Base-by-base conservation (phyloP, 139 green algal species). In the Chlamydomonas sphaeroides region DNA sequence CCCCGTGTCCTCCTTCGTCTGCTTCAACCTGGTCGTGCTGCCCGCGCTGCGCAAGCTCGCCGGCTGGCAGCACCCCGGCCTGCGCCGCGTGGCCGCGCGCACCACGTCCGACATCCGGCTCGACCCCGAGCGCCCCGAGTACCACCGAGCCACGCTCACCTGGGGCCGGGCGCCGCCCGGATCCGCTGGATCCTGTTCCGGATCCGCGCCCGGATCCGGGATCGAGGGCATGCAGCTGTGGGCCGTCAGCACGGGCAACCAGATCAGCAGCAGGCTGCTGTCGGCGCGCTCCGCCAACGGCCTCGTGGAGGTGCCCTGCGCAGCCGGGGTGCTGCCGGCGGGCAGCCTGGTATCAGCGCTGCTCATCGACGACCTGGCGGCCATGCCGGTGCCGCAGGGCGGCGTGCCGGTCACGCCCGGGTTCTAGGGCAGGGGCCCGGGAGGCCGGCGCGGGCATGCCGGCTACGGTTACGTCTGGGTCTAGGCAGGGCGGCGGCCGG, bases 111-210 rank as follows among this genome's bases (percentile, higher is more conserved):
- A 83, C 33, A 79, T 98, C n/a, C 93, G 89, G 77, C 87, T 98
- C 68, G 97, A 99, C 89, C 92, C 90, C 1, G 92, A 96, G 84
- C 83, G 97, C n/a, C 97, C 97, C 5, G 97, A 99, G 90, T 99
- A 98, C 89, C 95, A 98, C 87, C 84, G 97, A 14, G 92, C 87
- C 10, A 90, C 92, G 0, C 86, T 98, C 32, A 41, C 11, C 45
- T 21, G 45, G 45, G 45, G 45, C 45, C 45, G 45, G 45, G 45
- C 45, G 11, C 45, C 45, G 11, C 45, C 45, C 45, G 45, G 11
- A 21, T 53, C 45, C 45, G 45, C 45, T 14, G 10, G 11, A 10
- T 10, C 45, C 45, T 53, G 11, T 14, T 53, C 45, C 45, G 45
- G 11, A 10, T 10, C 45, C 45, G 45, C 45, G 10, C 14, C 45